Evolutionary conservation across 768 basidiomycete species (phyloP), one percentile per base, ranked within the genome.

Genomic region (Termitomyces sp.): DNA sequence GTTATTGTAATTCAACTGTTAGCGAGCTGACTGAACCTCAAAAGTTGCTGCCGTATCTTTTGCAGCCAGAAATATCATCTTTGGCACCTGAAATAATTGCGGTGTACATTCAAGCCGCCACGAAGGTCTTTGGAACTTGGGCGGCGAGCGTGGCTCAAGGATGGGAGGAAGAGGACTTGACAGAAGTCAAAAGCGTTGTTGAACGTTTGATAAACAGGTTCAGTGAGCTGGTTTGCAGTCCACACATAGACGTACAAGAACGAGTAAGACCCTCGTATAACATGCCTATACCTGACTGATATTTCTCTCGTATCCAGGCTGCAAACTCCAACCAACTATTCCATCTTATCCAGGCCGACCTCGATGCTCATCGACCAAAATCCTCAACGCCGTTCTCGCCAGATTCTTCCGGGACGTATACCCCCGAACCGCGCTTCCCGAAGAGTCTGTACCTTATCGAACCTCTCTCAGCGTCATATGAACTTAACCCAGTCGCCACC

Each of bases 231-330:
- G 75, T 80, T 26, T 70, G 73, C 10, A 87, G 82, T 64, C 71
- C 79, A 1, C 80, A 95, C 65, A 85, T 94, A 47, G 96, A 98
- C 66, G 87, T 98, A 11, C 94, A 97, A 72, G 95, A 98, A 71
- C 79, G 96, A 66, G 93, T 92, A 61, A 74, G 57, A 43, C 11
- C 30, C 30, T 9, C 35, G 48, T 63, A 32, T n/a, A 35, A 8
- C 3, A 60, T n/a, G 16, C 2, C 14, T 41, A 45, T 53, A 18
- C 50, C 56, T 57, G 60, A 57, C 36, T 58, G 38, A 56, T 60
- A 40, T 36, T 46, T 53, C 41, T 56, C 22, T 41, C 16, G 8
- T 40, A 30, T 32, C 9, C 48, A 94, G 92, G 91, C 92, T n/a
- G 87, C 90, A 20, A 92, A 94, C 62, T 78, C 85, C 32, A 70